phyloP scores from a whole-genome alignment of 768 basidiomycete genomes.

The Suillus occidentalis region DNA sequence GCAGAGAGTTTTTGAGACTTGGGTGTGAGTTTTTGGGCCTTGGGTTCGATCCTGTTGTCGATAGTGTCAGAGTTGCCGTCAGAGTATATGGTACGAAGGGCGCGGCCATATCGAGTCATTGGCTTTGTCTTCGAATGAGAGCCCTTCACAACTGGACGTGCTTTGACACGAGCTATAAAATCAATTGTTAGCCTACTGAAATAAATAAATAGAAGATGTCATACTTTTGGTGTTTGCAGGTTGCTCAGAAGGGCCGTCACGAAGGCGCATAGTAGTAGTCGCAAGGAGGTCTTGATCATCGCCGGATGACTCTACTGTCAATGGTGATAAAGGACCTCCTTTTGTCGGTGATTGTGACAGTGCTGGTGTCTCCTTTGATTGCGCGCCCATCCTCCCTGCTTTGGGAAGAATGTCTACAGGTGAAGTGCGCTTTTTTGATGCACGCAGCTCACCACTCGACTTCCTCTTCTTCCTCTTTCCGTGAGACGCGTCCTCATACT shows the following conservation, averaged over 20 bases:
- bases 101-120: not conserved
- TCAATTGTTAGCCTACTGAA: not conserved
- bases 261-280: no score
- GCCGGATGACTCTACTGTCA: not conserved
- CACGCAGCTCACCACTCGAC: no score
- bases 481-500: no score
- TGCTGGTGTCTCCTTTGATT: no score
- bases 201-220: no score
- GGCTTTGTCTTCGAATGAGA: not conserved
- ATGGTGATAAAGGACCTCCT: not conserved
- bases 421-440: no score
- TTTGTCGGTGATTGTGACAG: no score
- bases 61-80: not conserved
- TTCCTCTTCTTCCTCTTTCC: no score
- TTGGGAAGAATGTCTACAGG: no score
- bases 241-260: not conserved
- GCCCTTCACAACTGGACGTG: not conserved
- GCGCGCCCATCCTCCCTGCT: no score
- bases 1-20: not conserved
- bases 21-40: not conserved
- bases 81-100: not conserved
- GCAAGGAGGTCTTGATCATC: not conserved
- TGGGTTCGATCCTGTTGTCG: not conserved
- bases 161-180: not conserved
- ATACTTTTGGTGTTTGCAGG: not conserved